Evolutionary conservation across 2,329 filamentous ascomycete genomes (phyloP), one percentile per base, ranked within the genome.

Genomic region (Aaosphaeria pasadenensis): DNA sequence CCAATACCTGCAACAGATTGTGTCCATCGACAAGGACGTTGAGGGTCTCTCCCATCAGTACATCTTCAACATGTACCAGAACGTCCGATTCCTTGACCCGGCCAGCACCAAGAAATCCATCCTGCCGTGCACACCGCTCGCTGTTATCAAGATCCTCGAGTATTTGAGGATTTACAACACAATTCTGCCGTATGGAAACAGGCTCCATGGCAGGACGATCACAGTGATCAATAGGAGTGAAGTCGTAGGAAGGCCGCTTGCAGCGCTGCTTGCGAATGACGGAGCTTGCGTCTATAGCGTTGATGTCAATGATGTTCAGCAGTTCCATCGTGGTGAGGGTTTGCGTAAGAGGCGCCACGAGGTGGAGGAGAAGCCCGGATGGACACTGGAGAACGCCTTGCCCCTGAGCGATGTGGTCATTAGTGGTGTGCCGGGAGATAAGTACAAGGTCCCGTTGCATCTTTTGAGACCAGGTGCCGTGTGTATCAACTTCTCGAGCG

Each of bases 31-130:
- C 71, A 97, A 99, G 74, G 94, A 99, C 64, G 92, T 99, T 57
- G 94, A 99, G 73, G 94, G 94, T 33, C 83, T 99, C 49, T 90
- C 87, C 60, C 92, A 96, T 73, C 86, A 86, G 67, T 91, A 97
- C 75, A 87, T 97, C 66, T 91, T 92, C 82, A 99, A 99, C 81
- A 96, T 99, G 91, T 99, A 97, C 76, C 89, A 96, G 78, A 99
- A 99, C 76, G 84, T 95, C 62, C 89, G 94, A 56, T 97, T 91
- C 77, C 80, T 99, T 48, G 94, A 99, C 72, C 86, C 87, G 4
- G 72, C 79, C 39, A 88, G 90, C 70, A 79, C 77, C 49, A 88
- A 89, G 71, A 97, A 99, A 77, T 95, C 87, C 43, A 89, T 97
- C 57, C 77, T 99, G 45, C 94, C 94, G 5, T 99, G 94, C 78